A percentile compares a stretch with the other conserved stretches of the same genome.
These are phyloP conservation scores for Malus hybrid DNA, from an alignment of 331 rosid species.

Conservation along the genomic window DNA sequence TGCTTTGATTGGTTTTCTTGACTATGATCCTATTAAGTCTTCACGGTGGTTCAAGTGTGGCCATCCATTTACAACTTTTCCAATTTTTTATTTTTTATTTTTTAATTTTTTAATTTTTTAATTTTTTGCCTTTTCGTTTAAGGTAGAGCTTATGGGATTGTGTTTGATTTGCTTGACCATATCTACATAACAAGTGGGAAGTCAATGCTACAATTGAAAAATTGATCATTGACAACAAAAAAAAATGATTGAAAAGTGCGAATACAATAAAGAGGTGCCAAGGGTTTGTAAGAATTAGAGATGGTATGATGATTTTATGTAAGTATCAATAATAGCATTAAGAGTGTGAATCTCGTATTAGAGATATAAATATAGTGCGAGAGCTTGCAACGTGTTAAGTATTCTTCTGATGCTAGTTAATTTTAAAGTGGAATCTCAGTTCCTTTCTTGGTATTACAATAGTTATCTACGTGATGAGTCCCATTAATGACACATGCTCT, in stretches of 20 bases:
- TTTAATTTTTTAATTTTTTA: too few relatives aligned
- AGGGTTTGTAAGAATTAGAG: not conserved
- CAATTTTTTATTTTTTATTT: too few relatives aligned
- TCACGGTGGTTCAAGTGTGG: too few relatives aligned
- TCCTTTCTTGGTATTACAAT: too few relatives aligned
- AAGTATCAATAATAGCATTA: too few relatives aligned
- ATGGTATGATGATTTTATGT: too few relatives aligned
- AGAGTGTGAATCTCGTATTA: not conserved
- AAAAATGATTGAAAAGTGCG: too few relatives aligned
- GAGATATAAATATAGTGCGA: not conserved
- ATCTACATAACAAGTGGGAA: not conserved
- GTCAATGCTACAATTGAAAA: not conserved
- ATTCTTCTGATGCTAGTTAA: not conserved
- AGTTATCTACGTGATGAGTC: not conserved
- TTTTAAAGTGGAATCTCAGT: too few relatives aligned
- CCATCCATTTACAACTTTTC: not conserved
- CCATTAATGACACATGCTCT: too few relatives aligned
- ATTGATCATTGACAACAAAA: too few relatives aligned
- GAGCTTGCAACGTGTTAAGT: not conserved
- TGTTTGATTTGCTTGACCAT: not conserved
- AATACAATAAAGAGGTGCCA: not conserved
- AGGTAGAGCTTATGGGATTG: not conserved
- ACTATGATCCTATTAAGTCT: not conserved
- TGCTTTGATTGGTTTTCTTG: not conserved
- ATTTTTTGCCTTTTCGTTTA: not conserved